Base-by-base conservation (phyloP, 2,329 filamentous ascomycete genomes). In the Monascus ruber region DNA sequence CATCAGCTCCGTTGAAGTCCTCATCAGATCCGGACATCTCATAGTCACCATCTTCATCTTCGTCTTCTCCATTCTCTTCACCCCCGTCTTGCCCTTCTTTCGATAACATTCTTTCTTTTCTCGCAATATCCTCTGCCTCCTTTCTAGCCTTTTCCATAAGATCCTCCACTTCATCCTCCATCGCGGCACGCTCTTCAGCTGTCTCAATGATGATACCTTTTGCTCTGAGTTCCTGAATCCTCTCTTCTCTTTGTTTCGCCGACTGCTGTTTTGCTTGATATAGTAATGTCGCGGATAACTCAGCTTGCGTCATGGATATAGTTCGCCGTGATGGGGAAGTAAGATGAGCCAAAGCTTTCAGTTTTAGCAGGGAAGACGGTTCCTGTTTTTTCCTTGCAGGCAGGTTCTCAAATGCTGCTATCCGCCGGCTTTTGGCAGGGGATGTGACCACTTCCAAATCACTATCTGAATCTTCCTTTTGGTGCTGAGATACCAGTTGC, bases 171-270 rank as follows among this genome's bases (percentile, higher is more conserved):
- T 88, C 79, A 41, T 83, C 79, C 59, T 86, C 77, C 56, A 94
- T 83, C 28, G 77, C 76, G 54, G 88, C 83, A 17, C 85, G 78
- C 59, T 98, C 88, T 60, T 95, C 89, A 2, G 81, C 77, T 0
- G 85, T 94, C 58, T 88, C 82, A 11, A 96, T 71, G 24, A 82
- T 68, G 25, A 95, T 73, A 5, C 91, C 91, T 60, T 83, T 86
- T 7, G 82, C 80, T 52, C 76, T 79, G 32, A 98, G 72, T 49
- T 80, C 73, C 40, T 85, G 78, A 17, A 96, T 73, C 40, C 81
- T 81, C 48, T 85, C 80, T 43, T 85, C 77, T 38, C 85, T 79
- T 58, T 91, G 86, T 33, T 75, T 63, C 43, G 78, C 78, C 34
- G 87, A 88, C 61, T 98, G 91, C 43, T 82, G 73, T 34, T 85